Conservation (phyloP, 164 flowering plant species). For the Chloranthus sessilifolius region DNA sequence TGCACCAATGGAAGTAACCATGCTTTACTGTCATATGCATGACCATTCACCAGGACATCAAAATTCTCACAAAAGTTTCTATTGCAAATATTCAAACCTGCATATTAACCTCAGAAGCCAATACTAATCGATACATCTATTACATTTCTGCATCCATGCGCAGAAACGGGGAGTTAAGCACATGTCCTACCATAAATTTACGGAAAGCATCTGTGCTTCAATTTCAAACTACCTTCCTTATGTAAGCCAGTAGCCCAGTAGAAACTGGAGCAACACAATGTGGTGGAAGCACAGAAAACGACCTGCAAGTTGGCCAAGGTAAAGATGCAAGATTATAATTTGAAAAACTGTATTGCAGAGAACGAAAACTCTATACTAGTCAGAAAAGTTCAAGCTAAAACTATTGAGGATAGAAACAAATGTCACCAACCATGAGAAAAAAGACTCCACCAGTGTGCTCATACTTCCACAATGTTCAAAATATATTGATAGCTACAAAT, state of each 20-base stretch:
- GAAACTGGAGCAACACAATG: neutral
- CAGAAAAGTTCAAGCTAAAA: too few relatives aligned
- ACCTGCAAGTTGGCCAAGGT: conserved; percentile 6
- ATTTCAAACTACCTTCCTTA: neutral
- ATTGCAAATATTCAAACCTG: neutral
- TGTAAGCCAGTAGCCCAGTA: neutral
- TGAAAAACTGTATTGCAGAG: neutral
- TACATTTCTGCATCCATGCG: conserved; percentile 1
- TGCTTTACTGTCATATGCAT: conserved; percentile 35
- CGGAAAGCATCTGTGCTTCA: neutral
- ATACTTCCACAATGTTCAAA: too few relatives aligned
- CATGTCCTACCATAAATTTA: neutral
- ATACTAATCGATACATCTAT: conserved; percentile 5
- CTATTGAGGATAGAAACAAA: too few relatives aligned
- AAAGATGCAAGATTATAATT: conserved; percentile 1
- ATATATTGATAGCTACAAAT: too few relatives aligned
- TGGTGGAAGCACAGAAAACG: conserved; percentile 1
- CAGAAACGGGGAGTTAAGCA: conserved; percentile 1
- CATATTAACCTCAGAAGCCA: conserved; percentile 1
- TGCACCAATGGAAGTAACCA: conserved; percentile 27
- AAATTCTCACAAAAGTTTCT: neutral
- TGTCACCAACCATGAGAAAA: too few relatives aligned
- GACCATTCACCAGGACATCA: conserved; percentile 16
- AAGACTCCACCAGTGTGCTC: too few relatives aligned
- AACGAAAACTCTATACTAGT: too few relatives aligned